Base-by-base conservation (phyloP, 1,284 basidiomycete genomes). In the Heliocybe sulcata region DNA sequence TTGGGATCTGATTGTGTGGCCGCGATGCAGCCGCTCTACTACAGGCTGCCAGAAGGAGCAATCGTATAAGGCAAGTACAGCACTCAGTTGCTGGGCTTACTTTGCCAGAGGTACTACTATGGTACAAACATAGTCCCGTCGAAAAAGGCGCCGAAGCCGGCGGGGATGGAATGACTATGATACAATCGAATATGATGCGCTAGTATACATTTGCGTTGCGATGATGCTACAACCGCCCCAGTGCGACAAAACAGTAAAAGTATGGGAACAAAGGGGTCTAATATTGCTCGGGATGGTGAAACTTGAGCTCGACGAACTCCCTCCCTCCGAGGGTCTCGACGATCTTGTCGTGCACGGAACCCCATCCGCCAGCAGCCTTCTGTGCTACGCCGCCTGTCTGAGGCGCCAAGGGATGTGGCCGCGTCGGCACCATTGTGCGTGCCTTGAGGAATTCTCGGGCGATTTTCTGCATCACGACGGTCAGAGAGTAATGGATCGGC, bases 21-120 rank as follows among this genome's bases (percentile, higher is more conserved):
- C n/a, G n/a, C n/a, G n/a, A n/a, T n/a, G n/a, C 61, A 86, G 83
- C 86, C 85, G 8, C 61, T 88, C 68, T 88, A 87, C 66, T 88
- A 86, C 67, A 74, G 72, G 55, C 64, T 86, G 31, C 85, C 85
- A 1, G 74, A 79, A 49, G 74, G 61, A 22, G 79, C 78, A 54
- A 61, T 75, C 54, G 60, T 59, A 55, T 53, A 57, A 47, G 29
- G n/a, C n/a, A n/a, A n/a, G n/a, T n/a, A n/a, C n/a, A 53, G 47
- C 6, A 22, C 8, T 10, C 45, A 19, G 19, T 10, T 47, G 19
- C 19, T 20, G 45, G 9, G 23, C 19, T 20, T 20, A 20, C 45
- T 47, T 9, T 47, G 23, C 33, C n/a, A n/a, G n/a, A n/a, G n/a
- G n/a, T n/a, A n/a, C n/a, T n/a, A n/a, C n/a, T n/a, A n/a, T n/a